Conservation (phyloP, 768 basidiomycete genomes). For the Trametes maxima region DNA sequence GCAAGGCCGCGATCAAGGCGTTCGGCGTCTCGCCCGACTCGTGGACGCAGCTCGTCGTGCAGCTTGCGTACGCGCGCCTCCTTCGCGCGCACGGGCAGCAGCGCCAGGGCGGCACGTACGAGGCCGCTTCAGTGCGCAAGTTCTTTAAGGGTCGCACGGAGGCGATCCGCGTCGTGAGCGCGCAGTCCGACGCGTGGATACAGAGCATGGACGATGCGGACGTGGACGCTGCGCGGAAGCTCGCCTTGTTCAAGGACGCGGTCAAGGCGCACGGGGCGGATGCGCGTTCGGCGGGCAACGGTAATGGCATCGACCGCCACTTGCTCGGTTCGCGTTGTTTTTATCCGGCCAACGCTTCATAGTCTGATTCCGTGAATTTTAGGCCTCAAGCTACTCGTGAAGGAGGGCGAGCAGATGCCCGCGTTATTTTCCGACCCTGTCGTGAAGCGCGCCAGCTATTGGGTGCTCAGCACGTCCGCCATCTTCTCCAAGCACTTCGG, state of each 20-base stretch:
- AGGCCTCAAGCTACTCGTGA: conserved; percentile 74
- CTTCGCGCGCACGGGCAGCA: conserved; percentile 45
- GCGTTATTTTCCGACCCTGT: conserved; percentile 78
- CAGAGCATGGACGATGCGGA: conserved; percentile 64
- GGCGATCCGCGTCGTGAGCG: conserved; percentile 83
- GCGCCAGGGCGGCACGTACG: conserved; percentile 83
- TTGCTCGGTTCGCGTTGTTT: conserved; percentile 61
- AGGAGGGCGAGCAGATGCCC: conserved; percentile 64
- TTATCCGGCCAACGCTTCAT: neutral
- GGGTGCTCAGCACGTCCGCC: conserved; percentile 90
- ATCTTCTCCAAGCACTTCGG: conserved; percentile 84
- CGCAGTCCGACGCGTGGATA: conserved; percentile 79
- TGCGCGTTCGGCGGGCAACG: conserved; percentile 68
- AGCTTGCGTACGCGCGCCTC: conserved; percentile 83
- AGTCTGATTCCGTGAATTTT: neutral
- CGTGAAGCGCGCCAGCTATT: conserved; percentile 69
- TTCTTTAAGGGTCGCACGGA: conserved; percentile 92
- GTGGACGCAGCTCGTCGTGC: conserved; percentile 92
- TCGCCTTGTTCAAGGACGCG: conserved; percentile 59
- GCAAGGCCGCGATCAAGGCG: conserved; percentile 83
- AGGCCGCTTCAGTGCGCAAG: conserved; percentile 88
- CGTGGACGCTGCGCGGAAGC: conserved; percentile 45
- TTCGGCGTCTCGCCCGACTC: conserved; percentile 92
- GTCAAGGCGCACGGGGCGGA: conserved; percentile 62
- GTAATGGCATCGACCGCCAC: conserved; percentile 84